Conservation (phyloP, 371 early-diverging fungal genomes). For the Blakeslea trispora region DNA sequence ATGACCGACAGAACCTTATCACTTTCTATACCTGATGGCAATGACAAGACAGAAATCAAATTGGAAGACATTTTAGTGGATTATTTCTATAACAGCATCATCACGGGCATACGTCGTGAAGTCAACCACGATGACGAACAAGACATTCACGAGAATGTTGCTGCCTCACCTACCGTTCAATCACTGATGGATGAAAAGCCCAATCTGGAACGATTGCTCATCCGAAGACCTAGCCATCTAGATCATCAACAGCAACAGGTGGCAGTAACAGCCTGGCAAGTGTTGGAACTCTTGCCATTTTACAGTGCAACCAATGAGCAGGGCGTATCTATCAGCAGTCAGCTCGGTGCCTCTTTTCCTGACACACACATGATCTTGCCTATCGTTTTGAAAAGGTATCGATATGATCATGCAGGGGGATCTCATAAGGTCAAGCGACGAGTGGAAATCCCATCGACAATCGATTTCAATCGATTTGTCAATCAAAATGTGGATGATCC, state of each 20-base stretch:
- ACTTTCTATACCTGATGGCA: slow-evolving; percentile 49
- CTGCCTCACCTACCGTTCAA: slow-evolving; percentile 11
- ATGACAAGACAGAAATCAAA: slow-evolving; percentile 8
- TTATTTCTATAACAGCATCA: slow-evolving; percentile 35
- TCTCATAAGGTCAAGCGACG: slow-evolving; percentile 41
- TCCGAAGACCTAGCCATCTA: neutral
- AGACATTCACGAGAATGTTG: slow-evolving; percentile 13
- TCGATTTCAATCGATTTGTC: slow-evolving; percentile 56
- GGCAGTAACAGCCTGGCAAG: slow-evolving; percentile 61
- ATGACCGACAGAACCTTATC: slow-evolving; percentile 57
- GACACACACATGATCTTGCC: slow-evolving; percentile 54
- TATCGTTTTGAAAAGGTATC: slow-evolving; percentile 56
- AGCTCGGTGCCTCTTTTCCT: slow-evolving; percentile 46
- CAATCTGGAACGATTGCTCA: slow-evolving; percentile 1
- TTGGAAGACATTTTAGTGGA: slow-evolving; percentile 32
- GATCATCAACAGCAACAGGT: slow-evolving; percentile 5
- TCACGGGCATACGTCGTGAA: slow-evolving; percentile 31
- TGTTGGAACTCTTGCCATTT: slow-evolving; percentile 56
- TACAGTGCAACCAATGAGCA: slow-evolving; percentile 59
- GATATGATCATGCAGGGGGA: slow-evolving; percentile 29
- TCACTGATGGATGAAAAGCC: slow-evolving; percentile 5
- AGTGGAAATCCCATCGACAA: slow-evolving; percentile 48
- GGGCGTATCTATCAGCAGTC: slow-evolving; percentile 42
- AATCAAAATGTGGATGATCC: slow-evolving; percentile 37
- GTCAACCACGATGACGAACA: neutral